Evolutionary conservation across 1,284 basidiomycete genomes (phyloP).

Genomic region (Hymenochaete sp.): DNA sequence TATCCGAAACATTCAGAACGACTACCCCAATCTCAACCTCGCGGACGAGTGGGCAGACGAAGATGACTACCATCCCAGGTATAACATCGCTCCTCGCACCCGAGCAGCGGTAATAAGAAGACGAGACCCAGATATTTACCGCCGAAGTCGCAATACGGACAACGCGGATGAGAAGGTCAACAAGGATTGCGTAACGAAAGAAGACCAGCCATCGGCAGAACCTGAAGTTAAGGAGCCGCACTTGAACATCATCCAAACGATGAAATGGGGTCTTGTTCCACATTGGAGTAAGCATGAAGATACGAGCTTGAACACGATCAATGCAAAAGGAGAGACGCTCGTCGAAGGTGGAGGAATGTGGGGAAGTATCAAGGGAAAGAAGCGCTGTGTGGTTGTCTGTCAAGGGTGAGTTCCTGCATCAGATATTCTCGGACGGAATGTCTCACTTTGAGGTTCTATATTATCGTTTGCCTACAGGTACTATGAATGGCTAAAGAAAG

Average conservation of each 20-base stretch:
- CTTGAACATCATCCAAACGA: slow-evolving; percentile 49
- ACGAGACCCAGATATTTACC: too few relatives aligned
- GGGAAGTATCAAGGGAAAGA: slow-evolving; percentile 69
- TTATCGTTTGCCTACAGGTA: slow-evolving; percentile 45
- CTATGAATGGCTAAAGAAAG: slow-evolving; percentile 86
- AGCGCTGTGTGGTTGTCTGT: slow-evolving; percentile 71
- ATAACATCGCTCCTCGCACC: slow-evolving; percentile 67
- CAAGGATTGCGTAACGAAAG: neutral
- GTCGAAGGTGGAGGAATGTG: slow-evolving; percentile 72
- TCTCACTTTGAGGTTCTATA: slow-evolving; percentile 14
- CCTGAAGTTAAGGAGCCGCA: neutral
- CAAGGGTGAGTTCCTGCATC: slow-evolving; percentile 51
- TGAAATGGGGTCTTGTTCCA: slow-evolving; percentile 90
- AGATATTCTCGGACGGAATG: slow-evolving; percentile 6
- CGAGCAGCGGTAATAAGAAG: slow-evolving; percentile 58
- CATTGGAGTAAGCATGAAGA: slow-evolving; percentile 76
- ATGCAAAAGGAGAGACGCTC: slow-evolving; percentile 81
- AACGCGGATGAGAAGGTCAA: neutral
- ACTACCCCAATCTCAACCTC: neutral
- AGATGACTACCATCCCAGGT: slow-evolving; percentile 46
- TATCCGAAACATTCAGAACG: neutral
- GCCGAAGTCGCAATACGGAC: slow-evolving; percentile 15
- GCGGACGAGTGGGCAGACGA: slow-evolving; percentile 53
- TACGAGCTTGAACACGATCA: slow-evolving; percentile 72
- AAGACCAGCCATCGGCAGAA: neutral